A percentile compares a stretch with the other conserved stretches of the same genome.
Evolutionary conservation across 345 rosid genomes (phyloP).

Genomic region (Acer saccharum): DNA sequence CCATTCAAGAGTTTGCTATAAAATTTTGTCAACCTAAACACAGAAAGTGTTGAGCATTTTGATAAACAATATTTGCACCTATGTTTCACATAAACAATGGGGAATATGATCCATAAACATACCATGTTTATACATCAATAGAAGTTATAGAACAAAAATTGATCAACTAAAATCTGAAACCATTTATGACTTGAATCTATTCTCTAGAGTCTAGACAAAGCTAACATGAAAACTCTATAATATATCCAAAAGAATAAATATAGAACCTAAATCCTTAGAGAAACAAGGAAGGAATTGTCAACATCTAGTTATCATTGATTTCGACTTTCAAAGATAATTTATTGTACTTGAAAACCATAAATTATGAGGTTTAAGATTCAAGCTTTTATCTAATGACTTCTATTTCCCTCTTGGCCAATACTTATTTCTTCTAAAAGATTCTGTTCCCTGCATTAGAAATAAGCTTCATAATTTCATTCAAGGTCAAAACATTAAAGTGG

Average conservation of each 20-base stretch:
- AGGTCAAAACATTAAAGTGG: background rate
- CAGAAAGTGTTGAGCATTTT: background rate
- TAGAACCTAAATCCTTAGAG: background rate
- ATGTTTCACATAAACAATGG: background rate
- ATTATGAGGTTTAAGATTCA: background rate
- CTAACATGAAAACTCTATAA: background rate
- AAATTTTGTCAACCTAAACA: background rate
- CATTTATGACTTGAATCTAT: background rate
- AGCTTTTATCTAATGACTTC: background rate
- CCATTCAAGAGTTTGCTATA: background rate
- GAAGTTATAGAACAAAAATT: background rate
- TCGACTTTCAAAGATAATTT: slow-evolving; percentile 7
- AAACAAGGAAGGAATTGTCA: background rate
- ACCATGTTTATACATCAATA: background rate
- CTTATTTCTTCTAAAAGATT: background rate
- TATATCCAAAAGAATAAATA: background rate
- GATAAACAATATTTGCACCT: background rate
- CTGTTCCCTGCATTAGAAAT: no score
- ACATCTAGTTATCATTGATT: background rate
- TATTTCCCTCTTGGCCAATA: background rate
- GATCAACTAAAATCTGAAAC: background rate
- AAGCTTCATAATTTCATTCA: background rate
- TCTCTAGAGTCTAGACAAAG: background rate
- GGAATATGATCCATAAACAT: background rate
- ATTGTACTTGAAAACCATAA: background rate